Base-by-base conservation (phyloP, 345 rosid species). In the Hibiscus syriacus region DNA sequence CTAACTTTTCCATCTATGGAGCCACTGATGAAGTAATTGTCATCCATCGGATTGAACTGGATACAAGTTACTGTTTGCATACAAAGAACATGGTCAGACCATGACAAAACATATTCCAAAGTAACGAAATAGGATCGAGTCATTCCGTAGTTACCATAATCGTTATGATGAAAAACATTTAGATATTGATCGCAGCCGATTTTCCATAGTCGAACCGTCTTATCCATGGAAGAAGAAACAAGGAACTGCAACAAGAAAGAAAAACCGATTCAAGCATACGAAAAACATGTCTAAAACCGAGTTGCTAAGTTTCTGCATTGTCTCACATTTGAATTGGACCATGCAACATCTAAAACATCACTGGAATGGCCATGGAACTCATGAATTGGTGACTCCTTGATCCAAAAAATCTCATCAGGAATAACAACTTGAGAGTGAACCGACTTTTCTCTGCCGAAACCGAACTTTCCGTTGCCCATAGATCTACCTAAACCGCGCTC, bases 1-100 rank as follows among this genome's bases (percentile, higher is more conserved):
- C 99, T 82, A 65, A 85, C 96, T 80, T 89, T 90, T 38, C 99
- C 99, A 77, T 93, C 97, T n/a, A 90, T 86, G 4, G 91, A 93
- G 64, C 99, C 97, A 30, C 92, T 93, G 76, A 87, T 64, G 81
- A 93, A 93, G 79, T 80, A 69, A 73, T 81, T 84, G 58, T 90
- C 83, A 60, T 89, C 74, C 36, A 67, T 58, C 20, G 99, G 97
- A 79, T 86, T 83, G 80, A 93, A 90, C 27, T 93, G 87, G 73
- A 93, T 77, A 55, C 97, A 93, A 12, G 99, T 89, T 72, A 93
- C 99, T 93, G 96, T 72, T 72, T 55, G 49, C 69, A 77, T 60
- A 34, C 27, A 55, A 66, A 60, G 27, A 68, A 16, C 45, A 22
- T 50, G 49, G 55, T 67, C 60, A 73, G 63, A 39, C 25, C 0